Percentiles rank a stretch among this genome's conserved stretches.
Conservation (phyloP, 768 basidiomycete genomes). For the Russula emetica region DNA sequence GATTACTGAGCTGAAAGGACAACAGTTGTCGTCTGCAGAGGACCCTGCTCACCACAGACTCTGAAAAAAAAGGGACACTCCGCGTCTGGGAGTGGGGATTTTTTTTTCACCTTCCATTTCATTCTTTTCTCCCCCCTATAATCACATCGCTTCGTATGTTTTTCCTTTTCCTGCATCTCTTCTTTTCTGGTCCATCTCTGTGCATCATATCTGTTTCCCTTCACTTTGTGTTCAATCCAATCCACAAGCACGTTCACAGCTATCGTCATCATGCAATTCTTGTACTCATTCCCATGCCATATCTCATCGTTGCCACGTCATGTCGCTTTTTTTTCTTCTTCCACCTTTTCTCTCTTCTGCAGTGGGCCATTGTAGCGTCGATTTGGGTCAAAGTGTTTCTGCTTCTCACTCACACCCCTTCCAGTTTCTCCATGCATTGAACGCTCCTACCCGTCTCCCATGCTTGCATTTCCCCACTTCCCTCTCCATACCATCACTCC, state of each 20-base stretch:
- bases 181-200: slow-evolving; percentile 15
- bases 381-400: neutral
- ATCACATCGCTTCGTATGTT: slow-evolving; percentile 11
- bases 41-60: slow-evolving; percentile 19
- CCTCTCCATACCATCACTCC: slow-evolving; percentile 23
- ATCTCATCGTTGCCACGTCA: slow-evolving; percentile 30
- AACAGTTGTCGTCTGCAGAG: slow-evolving; percentile 15
- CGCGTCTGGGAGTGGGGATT: slow-evolving; percentile 10
- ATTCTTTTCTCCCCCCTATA: neutral
- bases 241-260: slow-evolving; percentile 27
- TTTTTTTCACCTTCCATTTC: neutral
- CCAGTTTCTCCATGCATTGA: slow-evolving; percentile 16
- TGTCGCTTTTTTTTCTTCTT: slow-evolving; percentile 1
- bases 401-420: slow-evolving; percentile 7
- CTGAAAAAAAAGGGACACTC: slow-evolving; percentile 18
- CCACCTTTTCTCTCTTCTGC: neutral
- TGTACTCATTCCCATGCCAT: slow-evolving; percentile 29
- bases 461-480: slow-evolving; percentile 16
- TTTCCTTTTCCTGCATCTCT: slow-evolving; percentile 13
- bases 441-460: slow-evolving; percentile 21
- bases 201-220: slow-evolving; percentile 23
- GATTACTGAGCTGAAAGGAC: slow-evolving; percentile 24
- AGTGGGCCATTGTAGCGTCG: slow-evolving; percentile 9
- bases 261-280: slow-evolving; percentile 30
- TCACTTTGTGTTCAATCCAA: slow-evolving; percentile 17